phyloP scores from a whole-genome alignment of 169 alveolate species.

The Plasmodium relictum region DNA sequence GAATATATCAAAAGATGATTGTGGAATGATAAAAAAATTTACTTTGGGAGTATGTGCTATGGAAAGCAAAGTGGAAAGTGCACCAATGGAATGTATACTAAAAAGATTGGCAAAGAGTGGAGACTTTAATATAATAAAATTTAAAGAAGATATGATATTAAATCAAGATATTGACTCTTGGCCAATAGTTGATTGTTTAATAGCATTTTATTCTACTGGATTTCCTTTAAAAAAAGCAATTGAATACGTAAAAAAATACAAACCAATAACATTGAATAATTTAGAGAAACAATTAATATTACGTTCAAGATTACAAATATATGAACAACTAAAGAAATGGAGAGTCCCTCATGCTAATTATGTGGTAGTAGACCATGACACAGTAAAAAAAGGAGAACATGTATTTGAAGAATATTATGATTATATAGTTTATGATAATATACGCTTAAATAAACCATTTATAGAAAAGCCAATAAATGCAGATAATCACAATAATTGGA shows the following conservation, averaged over 20 bases:
- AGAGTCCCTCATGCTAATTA: conserved; percentile 92
- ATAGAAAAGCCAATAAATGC: conserved; percentile 98
- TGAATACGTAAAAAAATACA: conserved; percentile 76
- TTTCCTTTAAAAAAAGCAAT: conserved; percentile 89
- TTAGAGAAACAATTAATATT: conserved; percentile 79
- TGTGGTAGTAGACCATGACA: conserved; percentile 89
- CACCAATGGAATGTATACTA: conserved; percentile 92
- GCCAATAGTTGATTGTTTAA: conserved; percentile 94
- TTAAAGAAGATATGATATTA: conserved; percentile 90
- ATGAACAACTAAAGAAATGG: conserved; percentile 85
- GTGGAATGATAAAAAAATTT: conserved; percentile 81
- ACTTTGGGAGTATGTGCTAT: conserved; percentile 93
- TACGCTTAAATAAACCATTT: conserved; percentile 95
- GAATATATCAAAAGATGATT: conserved; percentile 56
- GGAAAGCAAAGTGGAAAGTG: conserved; percentile 90
- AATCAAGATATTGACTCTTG: conserved; percentile 87
- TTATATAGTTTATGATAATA: conserved; percentile 92
- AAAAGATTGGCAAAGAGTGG: conserved; percentile 86
- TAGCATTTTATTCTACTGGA: conserved; percentile 93
- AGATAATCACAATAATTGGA: conserved; percentile 98
- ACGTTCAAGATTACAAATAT: conserved; percentile 88
- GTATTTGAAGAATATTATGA: conserved; percentile 93
- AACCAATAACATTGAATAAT: conserved; percentile 77
- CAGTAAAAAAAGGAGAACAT: conserved; percentile 87
- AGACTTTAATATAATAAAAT: conserved; percentile 88